Evolutionary conservation across 2,329 filamentous ascomycete genomes (phyloP).

Genomic region (Colletotrichum lindemuthianum): DNA sequence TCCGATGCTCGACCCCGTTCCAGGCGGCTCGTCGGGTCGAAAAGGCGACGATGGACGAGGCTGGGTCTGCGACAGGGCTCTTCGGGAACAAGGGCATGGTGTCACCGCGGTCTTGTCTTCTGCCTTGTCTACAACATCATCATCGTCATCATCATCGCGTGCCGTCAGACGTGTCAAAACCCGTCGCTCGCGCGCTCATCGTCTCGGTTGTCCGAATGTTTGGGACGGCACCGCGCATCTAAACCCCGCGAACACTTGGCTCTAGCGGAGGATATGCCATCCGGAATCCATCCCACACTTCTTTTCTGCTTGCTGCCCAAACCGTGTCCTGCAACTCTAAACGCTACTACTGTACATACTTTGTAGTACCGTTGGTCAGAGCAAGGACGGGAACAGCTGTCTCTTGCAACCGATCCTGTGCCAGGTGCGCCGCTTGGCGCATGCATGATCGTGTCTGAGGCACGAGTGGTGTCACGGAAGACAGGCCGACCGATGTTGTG

Average conservation of each 20-base stretch:
- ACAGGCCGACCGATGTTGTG: slow-evolving; percentile 21
- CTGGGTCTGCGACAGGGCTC: too few species aligned
- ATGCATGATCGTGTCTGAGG: slow-evolving; percentile 36
- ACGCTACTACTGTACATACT: too few species aligned
- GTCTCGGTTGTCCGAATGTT: slow-evolving; percentile 3
- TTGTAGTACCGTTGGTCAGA: slow-evolving; percentile 3
- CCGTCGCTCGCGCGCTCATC: neutral
- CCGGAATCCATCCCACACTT: slow-evolving; percentile 10
- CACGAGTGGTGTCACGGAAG: slow-evolving; percentile 36
- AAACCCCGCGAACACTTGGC: slow-evolving; percentile 34
- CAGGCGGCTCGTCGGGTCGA: neutral
- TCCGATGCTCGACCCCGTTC: neutral
- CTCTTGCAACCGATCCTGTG: slow-evolving; percentile 26
- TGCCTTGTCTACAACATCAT: too few species aligned
- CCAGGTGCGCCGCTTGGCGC: slow-evolving; percentile 36
- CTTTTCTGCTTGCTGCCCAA: slow-evolving; percentile 3
- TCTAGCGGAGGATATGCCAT: slow-evolving; percentile 31
- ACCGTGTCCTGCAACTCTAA: slow-evolving; percentile 13
- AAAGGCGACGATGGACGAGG: too few species aligned
- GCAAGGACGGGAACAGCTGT: neutral
- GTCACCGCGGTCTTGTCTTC: too few species aligned
- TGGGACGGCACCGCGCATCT: neutral
- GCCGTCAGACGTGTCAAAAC: too few species aligned
- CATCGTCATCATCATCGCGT: too few species aligned
- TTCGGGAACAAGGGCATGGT: too few species aligned